Evolutionary conservation across 2,329 filamentous ascomycete genomes (phyloP).

Genomic region (Fusarium newnesense): DNA sequence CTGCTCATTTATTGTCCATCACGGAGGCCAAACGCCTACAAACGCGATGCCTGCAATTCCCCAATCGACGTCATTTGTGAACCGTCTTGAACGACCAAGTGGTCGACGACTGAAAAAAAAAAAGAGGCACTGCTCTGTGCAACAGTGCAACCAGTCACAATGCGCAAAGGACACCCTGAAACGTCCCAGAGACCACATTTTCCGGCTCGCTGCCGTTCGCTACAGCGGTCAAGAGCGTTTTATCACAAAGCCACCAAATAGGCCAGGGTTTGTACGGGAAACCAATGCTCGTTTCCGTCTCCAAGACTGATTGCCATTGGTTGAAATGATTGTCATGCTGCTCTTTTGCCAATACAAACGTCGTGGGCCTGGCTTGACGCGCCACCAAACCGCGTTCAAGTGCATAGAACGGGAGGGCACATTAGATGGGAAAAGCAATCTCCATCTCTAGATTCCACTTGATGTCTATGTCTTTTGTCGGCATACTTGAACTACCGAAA

Average conservation of each 20-base stretch:
- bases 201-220: not conserved
- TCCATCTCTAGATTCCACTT: not conserved
- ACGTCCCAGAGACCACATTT: not conserved
- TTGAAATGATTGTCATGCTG: not conserved
- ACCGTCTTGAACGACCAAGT: slow-evolving; percentile 1
- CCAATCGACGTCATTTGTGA: not conserved
- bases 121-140: not conserved
- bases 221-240: not conserved
- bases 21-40: not conserved
- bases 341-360: not conserved
- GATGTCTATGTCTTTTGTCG: not conserved
- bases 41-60: not conserved
- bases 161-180: not conserved
- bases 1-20: not conserved
- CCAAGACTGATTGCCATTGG: not conserved
- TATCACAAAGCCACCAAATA: not conserved
- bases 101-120: not conserved
- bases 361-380: not conserved
- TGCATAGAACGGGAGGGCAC: not conserved
- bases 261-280: not conserved
- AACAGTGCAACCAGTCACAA: not conserved
- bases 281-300: not conserved
- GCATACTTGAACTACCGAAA: not conserved
- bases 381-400: not conserved
- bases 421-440: not conserved